phyloP scores from a whole-genome alignment of 495 filamentous ascomycete species.

The Corynascus novoguineensis region DNA sequence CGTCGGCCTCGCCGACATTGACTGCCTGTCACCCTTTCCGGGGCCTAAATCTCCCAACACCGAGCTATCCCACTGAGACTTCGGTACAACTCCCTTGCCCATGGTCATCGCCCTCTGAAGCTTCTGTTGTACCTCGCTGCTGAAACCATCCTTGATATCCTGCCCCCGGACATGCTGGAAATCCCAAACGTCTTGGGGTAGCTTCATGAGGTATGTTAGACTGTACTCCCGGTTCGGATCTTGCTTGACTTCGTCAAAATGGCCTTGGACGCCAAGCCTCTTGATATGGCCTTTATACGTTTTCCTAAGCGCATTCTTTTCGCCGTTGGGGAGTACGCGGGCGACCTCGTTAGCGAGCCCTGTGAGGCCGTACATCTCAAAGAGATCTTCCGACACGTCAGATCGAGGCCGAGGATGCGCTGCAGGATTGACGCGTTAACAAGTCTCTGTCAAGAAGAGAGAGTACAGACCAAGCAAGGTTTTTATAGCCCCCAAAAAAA shows the following conservation, averaged over 20 bases:
- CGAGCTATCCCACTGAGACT: constrained; percentile 44
- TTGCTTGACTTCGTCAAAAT: constrained; percentile 48
- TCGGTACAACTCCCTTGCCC: constrained; percentile 44
- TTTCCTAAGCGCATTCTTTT: constrained; percentile 53
- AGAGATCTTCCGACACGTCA: constrained; percentile 46
- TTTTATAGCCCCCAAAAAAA: background rate
- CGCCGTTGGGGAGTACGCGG: constrained; percentile 48
- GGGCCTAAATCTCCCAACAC: constrained; percentile 46
- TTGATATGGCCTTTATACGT: constrained; percentile 57
- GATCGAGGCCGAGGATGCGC: constrained; percentile 40
- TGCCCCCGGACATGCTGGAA: constrained; percentile 44
- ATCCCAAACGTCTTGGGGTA: constrained; percentile 54
- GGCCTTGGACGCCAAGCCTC: constrained; percentile 47
- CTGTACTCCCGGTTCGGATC: constrained; percentile 34
- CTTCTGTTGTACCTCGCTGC: constrained; percentile 25
- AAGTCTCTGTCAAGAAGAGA: constrained; percentile 25
- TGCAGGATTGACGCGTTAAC: constrained; percentile 48
- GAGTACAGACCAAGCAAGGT: background rate
- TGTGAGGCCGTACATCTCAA: constrained; percentile 45
- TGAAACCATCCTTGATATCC: constrained; percentile 52
- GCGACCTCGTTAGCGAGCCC: constrained; percentile 48
- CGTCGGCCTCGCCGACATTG: constrained; percentile 38
- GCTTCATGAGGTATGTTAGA: constrained; percentile 42
- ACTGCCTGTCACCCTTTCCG: constrained; percentile 31
- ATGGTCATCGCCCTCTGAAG: constrained; percentile 45